Percentiles rank a stretch among this genome's conserved stretches.
Evolutionary conservation across 2,329 filamentous ascomycete species (phyloP).

Genomic region (Ceratocystiopsis brevicomis): DNA sequence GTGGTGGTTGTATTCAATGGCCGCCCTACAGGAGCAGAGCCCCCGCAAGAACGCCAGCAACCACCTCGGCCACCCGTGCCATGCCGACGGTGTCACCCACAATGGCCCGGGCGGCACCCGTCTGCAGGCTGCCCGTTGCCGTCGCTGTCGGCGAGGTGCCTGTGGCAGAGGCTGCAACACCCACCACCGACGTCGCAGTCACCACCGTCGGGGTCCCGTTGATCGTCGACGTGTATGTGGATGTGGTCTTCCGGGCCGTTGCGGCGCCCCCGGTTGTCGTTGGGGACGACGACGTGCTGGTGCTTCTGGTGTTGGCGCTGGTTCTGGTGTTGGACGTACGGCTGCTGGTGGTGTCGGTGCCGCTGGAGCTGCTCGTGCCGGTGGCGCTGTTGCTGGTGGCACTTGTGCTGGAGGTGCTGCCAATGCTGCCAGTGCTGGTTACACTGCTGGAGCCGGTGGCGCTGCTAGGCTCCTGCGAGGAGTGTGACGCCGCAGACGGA

Average conservation of each 20-base stretch:
- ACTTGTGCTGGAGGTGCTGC: too few species aligned
- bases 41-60: constrained; percentile 8
- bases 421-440: neutral
- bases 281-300: constrained; percentile 1
- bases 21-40: constrained; percentile 8
- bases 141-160: constrained; percentile 15
- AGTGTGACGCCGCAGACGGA: constrained; percentile 10
- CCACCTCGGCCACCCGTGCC: constrained; percentile 5
- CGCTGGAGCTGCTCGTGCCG: constrained; percentile 3
- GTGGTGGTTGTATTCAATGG: too few species aligned
- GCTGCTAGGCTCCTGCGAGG: too few species aligned
- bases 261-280: constrained; percentile 13
- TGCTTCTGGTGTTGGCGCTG: constrained; percentile 5
- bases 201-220: constrained; percentile 26
- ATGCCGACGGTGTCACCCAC: neutral
- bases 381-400: neutral
- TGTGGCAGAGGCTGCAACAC: constrained; percentile 16
- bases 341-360: constrained; percentile 4
- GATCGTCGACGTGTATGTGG: constrained; percentile 24
- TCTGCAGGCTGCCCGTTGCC: constrained; percentile 16
- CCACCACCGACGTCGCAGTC: constrained; percentile 31
- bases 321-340: neutral
- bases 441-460: constrained; percentile 9
- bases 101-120: constrained; percentile 8
- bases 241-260: too few species aligned